phyloP scores from a whole-genome alignment of 129 eudicot genomes.

The Centella asiatica region DNA sequence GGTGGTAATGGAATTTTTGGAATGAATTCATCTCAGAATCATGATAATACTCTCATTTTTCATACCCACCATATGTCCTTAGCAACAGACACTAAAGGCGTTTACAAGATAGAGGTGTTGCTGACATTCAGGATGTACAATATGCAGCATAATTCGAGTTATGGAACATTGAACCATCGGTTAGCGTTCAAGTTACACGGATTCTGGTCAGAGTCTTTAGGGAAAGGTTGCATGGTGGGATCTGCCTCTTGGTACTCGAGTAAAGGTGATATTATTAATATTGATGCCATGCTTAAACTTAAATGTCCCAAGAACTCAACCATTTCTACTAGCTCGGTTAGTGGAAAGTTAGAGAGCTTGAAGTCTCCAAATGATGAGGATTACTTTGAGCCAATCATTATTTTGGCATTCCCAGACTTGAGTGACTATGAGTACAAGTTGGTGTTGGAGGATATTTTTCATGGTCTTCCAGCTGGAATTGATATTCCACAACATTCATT shows the following conservation, averaged over 20 bases:
- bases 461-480: constrained; percentile 10
- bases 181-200: constrained; percentile 41
- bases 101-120: constrained; percentile 41
- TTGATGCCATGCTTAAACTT: constrained; percentile 49
- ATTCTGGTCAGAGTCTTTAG: constrained; percentile 55
- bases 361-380: constrained; percentile 21
- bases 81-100: constrained; percentile 20
- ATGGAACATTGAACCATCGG: constrained; percentile 8
- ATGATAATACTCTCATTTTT: constrained; percentile 10
- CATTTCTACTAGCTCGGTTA: constrained; percentile 37
- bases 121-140: constrained; percentile 17
- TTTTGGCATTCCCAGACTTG: constrained; percentile 35
- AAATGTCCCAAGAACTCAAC: constrained; percentile 29
- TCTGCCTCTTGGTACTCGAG: constrained; percentile 32
- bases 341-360: constrained; percentile 52
- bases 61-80: constrained; percentile 19
- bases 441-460: constrained; percentile 24
- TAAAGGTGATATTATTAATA: constrained; percentile 23
- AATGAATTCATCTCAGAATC: background rate
- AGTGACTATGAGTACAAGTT: constrained; percentile 28
- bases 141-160: constrained; percentile 11
- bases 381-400: constrained; percentile 47
- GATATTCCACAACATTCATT: constrained; percentile 4
- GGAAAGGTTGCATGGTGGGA: constrained; percentile 63
- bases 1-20: constrained; percentile 46